These are phyloP conservation scores for Elsinoe necatrix DNA, from an alignment of 2,329 filamentous ascomycete genomes.

Conservation along the genomic window DNA sequence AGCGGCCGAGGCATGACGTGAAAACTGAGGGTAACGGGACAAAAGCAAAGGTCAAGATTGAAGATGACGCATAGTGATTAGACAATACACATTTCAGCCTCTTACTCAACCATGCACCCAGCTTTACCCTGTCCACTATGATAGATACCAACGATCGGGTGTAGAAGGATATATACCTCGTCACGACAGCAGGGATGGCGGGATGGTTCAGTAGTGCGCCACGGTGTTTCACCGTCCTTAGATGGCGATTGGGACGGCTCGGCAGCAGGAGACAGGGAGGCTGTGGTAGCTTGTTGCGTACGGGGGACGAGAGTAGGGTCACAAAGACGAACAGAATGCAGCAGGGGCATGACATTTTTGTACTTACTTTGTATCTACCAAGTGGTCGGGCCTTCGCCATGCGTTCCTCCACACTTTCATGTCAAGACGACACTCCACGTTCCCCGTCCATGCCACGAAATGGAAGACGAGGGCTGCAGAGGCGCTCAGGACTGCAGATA, in stretches of 20 bases:
- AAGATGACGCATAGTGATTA: background rate
- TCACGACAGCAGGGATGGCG: slow-evolving; percentile 42
- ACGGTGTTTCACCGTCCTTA: slow-evolving; percentile 25
- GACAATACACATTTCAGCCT: background rate
- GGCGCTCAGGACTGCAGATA: too few species aligned
- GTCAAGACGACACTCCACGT: background rate
- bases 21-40: slow-evolving; percentile 4
- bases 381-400: background rate
- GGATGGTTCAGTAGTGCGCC: slow-evolving; percentile 56
- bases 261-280: background rate
- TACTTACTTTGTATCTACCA: background rate
- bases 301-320: background rate
- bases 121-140: background rate
- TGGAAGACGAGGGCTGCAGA: background rate
- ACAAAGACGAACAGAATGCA: background rate
- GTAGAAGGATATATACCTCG: slow-evolving; percentile 36
- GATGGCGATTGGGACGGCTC: slow-evolving; percentile 15
- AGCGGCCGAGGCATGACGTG: background rate
- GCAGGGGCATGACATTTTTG: background rate
- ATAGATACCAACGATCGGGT: slow-evolving; percentile 15
- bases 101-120: background rate
- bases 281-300: background rate
- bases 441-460: background rate
- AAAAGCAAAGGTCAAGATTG: slow-evolving; percentile 5
- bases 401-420: background rate